Percentiles rank a stretch among this genome's conserved stretches.
These are phyloP conservation scores for Knoxia roxburghii DNA, from an alignment of 257 asterid genomes.

Conservation along the genomic window DNA sequence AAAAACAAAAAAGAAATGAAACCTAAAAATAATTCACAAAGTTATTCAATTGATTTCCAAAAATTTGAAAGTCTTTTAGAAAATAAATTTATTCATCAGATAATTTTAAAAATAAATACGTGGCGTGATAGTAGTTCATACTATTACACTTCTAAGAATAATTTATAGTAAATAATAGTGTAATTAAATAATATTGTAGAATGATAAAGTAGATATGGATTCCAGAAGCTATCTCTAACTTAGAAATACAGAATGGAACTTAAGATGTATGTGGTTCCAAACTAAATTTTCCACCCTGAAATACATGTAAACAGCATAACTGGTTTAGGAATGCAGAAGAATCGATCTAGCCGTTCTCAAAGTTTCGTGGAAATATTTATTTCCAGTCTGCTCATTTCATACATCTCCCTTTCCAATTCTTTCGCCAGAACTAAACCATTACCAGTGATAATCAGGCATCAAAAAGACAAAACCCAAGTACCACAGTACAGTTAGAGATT, in stretches of 20 bases:
- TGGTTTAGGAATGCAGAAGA: not conserved
- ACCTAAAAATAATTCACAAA: no score
- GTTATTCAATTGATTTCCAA: no score
- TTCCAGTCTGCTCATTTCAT: not conserved
- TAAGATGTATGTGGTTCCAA: not conserved
- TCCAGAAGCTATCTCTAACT: not conserved
- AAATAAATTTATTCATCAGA: no score
- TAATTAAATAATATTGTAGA: no score
- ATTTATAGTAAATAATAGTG: no score
- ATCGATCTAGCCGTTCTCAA: not conserved
- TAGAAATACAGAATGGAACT: not conserved
- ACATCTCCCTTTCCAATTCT: not conserved
- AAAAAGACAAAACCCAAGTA: not conserved
- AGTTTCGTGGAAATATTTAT: not conserved
- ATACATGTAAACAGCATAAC: not conserved
- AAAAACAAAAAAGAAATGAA: no score
- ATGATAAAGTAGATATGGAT: no score
- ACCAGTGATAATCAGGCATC: not conserved
- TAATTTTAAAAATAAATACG: no score
- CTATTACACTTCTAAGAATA: no score
- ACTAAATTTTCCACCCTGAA: not conserved
- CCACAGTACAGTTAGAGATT: not conserved
- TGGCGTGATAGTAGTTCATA: no score
- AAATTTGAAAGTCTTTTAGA: no score
- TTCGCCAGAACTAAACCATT: not conserved